These are phyloP conservation scores for Canavalia ensiformis DNA, from an alignment of 306 rosid genomes.

Conservation along the genomic window DNA sequence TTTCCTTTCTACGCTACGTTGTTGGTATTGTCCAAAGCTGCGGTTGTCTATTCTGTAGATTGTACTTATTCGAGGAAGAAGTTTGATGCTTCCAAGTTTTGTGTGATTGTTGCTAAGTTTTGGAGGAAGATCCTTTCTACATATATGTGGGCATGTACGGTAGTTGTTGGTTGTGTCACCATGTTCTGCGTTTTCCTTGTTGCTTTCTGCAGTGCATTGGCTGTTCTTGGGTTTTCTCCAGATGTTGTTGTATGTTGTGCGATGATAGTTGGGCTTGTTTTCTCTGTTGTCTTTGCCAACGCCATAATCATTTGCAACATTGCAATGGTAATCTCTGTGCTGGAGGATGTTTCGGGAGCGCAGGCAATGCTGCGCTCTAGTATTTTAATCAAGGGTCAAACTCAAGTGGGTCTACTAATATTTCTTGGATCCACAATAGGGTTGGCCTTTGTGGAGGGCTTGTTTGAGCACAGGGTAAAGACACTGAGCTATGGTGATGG, in stretches of 20 bases:
- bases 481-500: slow-evolving; percentile 97
- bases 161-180: slow-evolving; percentile 73
- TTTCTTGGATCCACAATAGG: slow-evolving; percentile 91
- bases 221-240: slow-evolving; percentile 65
- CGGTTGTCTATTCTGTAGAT: slow-evolving; percentile 84
- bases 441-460: slow-evolving; percentile 88
- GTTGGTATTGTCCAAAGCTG: slow-evolving; percentile 79
- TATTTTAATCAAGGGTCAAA: slow-evolving; percentile 80
- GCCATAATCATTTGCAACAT: slow-evolving; percentile 81
- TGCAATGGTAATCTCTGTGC: slow-evolving; percentile 80
- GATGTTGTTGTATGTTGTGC: slow-evolving; percentile 71
- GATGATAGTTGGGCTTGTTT: slow-evolving; percentile 66
- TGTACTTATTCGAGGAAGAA: slow-evolving; percentile 78
- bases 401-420: slow-evolving; percentile 90
- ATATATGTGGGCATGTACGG: slow-evolving; percentile 73
- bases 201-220: slow-evolving; percentile 71
- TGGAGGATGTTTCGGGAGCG: slow-evolving; percentile 94
- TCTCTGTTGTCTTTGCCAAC: slow-evolving; percentile 86
- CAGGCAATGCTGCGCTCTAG: slow-evolving; percentile 85
- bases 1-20: slow-evolving; percentile 79
- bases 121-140: slow-evolving; percentile 85
- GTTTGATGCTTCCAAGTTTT: slow-evolving; percentile 71
- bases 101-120: slow-evolving; percentile 61
- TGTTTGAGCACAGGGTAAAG: slow-evolving; percentile 95
- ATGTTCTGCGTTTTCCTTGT: slow-evolving; percentile 77